Conservation (phyloP, 441 rosid genomes). For the Populus hybrid region DNA sequence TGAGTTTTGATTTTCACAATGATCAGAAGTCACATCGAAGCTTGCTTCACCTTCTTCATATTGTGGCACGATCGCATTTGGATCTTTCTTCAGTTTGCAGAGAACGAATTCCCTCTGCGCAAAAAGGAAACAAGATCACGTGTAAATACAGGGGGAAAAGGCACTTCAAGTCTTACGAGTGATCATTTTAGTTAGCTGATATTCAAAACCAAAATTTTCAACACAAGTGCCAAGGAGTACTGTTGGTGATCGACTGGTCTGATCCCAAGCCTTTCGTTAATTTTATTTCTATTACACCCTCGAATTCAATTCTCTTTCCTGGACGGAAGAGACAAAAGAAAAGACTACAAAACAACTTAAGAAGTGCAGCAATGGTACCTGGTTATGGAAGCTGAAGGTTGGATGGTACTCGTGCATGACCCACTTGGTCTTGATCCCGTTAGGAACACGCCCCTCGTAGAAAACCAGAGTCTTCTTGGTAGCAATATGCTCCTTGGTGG, state of each 20-base stretch:
- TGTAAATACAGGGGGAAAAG: no score
- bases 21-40: not conserved
- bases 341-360: not conserved
- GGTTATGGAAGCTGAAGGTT: not conserved
- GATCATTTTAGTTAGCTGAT: not conserved
- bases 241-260: no score
- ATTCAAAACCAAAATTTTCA: no score
- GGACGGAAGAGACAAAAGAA: no score
- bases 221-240: no score
- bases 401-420: slow-evolving; percentile 52
- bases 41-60: slow-evolving; percentile 7
- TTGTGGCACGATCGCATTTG: not conserved
- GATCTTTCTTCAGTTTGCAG: slow-evolving; percentile 24
- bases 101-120: slow-evolving; percentile 23
- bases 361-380: not conserved
- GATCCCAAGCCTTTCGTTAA: no score
- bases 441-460: slow-evolving; percentile 24
- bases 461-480: slow-evolving; percentile 47
- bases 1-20: not conserved
- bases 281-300: no score
- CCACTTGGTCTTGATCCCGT: slow-evolving; percentile 40
- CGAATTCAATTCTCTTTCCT: no score
- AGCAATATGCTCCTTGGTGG: slow-evolving; percentile 24
- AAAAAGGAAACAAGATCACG: not conserved
- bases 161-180: no score